Base-by-base conservation (phyloP, 495 filamentous ascomycete species). In the Pyrenula aspistea region DNA sequence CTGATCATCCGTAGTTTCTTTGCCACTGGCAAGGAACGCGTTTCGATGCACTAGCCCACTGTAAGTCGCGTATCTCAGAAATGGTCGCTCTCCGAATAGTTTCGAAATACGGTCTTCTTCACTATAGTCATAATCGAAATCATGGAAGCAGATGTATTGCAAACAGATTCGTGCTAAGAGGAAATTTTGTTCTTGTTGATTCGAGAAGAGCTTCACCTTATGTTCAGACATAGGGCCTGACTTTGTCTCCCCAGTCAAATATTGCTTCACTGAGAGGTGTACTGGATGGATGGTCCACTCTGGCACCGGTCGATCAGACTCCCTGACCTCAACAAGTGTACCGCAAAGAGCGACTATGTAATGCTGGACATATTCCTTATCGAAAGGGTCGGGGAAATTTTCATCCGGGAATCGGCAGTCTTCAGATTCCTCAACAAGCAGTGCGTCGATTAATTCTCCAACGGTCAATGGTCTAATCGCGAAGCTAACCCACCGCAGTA, bases 401-500 rank as follows among this genome's bases (percentile, higher is more conserved):
- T 61, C 22, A 22, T 55, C 12, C 20, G 55, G 55, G 24, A 56
- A 62, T 8, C 15, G 23, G 0, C 57, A 51, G 15, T 59, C 36
- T 19, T 57, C 57, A 15, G 58, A 56, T 12, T 22, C 15, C 23
- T 23, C 56, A 2, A 59, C 20, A 22, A 51, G 25, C 15, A 68
- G 54, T 10, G 54, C 53, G 47, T 68, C 63, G 11, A 60, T 48
- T 11, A 68, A 42, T 51, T 68, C 66, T 22, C 53, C 49, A 4
- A 68, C 63, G 0, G 60, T 66, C 10, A 68, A 61, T 22, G 66
- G 66, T 10, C 61, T 55, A n/a, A 64, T n/a, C n/a, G 66, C 58
- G 49, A 66, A 68, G 10, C 65, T 24, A 11, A 64, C 55, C 66
- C 63, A 66, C 24, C 66, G 54, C 3, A 68, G 48, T 1, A 68